Conservation (phyloP, 768 basidiomycete genomes). For the Leccinum subtestaceum region DNA sequence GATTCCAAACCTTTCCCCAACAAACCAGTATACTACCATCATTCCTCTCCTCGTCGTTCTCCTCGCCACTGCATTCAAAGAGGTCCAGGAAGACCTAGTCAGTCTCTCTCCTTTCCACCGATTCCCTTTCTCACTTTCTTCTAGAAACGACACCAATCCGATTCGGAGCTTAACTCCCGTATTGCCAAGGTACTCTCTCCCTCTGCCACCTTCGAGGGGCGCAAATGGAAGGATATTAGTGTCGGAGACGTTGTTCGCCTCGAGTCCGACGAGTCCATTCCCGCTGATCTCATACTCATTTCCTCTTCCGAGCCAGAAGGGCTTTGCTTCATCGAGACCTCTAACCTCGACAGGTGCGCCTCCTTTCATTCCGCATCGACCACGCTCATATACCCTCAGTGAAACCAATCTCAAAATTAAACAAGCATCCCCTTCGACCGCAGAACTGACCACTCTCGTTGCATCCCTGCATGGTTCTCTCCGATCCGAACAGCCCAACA, state of each 20-base stretch:
- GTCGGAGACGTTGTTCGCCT: conserved; percentile 93
- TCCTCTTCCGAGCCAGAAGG: conserved; percentile 95
- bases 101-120: not conserved
- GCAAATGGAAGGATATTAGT: conserved; percentile 84
- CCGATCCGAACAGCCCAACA: conserved; percentile 96
- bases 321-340: conserved; percentile 95
- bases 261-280: conserved; percentile 91
- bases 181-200: conserved; percentile 69
- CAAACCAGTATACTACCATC: conserved; percentile 93
- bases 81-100: conserved; percentile 88
- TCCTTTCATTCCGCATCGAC: not conserved
- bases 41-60: conserved; percentile 85
- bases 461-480: conserved; percentile 75
- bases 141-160: conserved; percentile 96
- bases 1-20: conserved; percentile 96
- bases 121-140: conserved; percentile 12
- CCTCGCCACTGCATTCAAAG: conserved; percentile 93
- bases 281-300: conserved; percentile 87
- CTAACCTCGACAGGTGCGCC: conserved; percentile 90
- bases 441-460: conserved; percentile 68
- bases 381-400: conserved; percentile 36
- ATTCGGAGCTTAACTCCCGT: conserved; percentile 86
- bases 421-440: conserved; percentile 83
- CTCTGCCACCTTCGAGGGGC: conserved; percentile 61
- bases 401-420: conserved; percentile 99